Conservation (phyloP, 495 filamentous ascomycete genomes). For the Neurospora terricola region DNA sequence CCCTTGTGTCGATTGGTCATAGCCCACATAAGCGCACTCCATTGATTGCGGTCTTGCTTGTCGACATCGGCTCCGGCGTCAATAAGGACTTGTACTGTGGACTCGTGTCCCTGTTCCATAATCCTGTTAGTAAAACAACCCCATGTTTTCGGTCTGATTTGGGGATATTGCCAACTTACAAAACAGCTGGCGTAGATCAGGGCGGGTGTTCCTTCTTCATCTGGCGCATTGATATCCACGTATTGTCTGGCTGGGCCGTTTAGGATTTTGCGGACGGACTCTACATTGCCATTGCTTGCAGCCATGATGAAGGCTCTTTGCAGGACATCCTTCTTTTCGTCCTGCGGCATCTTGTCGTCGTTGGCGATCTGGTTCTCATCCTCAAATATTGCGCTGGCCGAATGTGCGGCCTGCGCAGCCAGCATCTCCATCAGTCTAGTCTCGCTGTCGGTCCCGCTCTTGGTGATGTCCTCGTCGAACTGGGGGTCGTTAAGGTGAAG, state of each 20-base stretch:
- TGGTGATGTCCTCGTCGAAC: conserved; percentile 51
- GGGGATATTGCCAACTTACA: conserved; percentile 43
- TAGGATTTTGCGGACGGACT: conserved; percentile 67
- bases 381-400: conserved; percentile 57
- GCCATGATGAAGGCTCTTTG: conserved; percentile 92
- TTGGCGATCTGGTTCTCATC: conserved; percentile 71
- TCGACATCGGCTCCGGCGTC: conserved; percentile 86
- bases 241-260: conserved; percentile 63
- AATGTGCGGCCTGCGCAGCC: conserved; percentile 79
- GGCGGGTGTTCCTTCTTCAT: conserved; percentile 90
- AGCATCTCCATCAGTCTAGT: conserved; percentile 90
- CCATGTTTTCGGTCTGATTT: conserved; percentile 4
- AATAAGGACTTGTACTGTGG: conserved; percentile 74
- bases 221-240: conserved; percentile 80
- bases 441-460: conserved; percentile 68
- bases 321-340: conserved; percentile 68
- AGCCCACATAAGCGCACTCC: conserved; percentile 99
- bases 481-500: conserved; percentile 69
- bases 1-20: conserved; percentile 97
- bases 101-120: conserved; percentile 67
- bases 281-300: conserved; percentile 89
- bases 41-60: conserved; percentile 88
- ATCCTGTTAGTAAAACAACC: conserved; percentile 8
- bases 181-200: conserved; percentile 99
- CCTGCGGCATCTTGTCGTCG: conserved; percentile 61